phyloP scores from a whole-genome alignment of 1,284 basidiomycete genomes.

The Leccinum brunneo-olivaceum region DNA sequence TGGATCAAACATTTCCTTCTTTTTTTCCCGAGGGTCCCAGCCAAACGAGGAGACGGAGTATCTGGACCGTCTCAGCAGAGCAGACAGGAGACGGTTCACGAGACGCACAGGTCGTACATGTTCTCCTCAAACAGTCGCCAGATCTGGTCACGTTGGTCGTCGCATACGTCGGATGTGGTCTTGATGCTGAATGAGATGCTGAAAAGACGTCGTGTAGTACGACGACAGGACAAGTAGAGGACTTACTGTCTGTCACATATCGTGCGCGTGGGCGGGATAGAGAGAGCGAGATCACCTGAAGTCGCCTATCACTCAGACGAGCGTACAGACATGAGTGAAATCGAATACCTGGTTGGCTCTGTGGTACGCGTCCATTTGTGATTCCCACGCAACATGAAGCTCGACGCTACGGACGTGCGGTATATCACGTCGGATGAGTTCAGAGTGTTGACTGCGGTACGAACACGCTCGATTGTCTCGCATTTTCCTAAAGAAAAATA shows the following conservation, averaged over 20 bases:
- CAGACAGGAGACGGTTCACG: background rate
- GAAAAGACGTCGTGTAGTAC: background rate
- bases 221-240: background rate
- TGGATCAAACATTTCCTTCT: slow-evolving; percentile 51
- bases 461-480: slow-evolving; percentile 18
- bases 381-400: slow-evolving; percentile 58
- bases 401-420: slow-evolving; percentile 91
- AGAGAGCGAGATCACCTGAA: slow-evolving; percentile 15
- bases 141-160: slow-evolving; percentile 35
- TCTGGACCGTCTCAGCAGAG: slow-evolving; percentile 28
- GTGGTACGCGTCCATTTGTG: slow-evolving; percentile 5
- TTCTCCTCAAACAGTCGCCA: slow-evolving; percentile 54
- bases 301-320: slow-evolving; percentile 17
- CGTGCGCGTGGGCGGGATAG: slow-evolving; percentile 9
- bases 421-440: slow-evolving; percentile 94
- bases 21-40: slow-evolving; percentile 56
- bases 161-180: slow-evolving; percentile 34
- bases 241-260: slow-evolving; percentile 17
- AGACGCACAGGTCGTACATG: slow-evolving; percentile 41
- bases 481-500: background rate
- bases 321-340: background rate
- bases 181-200: slow-evolving; percentile 34
- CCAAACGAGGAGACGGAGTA: slow-evolving; percentile 56
- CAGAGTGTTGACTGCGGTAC: slow-evolving; percentile 85
- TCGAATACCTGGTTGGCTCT: slow-evolving; percentile 25